Base-by-base conservation (phyloP, 306 rosid species). In the Potentilla sterilis region DNA sequence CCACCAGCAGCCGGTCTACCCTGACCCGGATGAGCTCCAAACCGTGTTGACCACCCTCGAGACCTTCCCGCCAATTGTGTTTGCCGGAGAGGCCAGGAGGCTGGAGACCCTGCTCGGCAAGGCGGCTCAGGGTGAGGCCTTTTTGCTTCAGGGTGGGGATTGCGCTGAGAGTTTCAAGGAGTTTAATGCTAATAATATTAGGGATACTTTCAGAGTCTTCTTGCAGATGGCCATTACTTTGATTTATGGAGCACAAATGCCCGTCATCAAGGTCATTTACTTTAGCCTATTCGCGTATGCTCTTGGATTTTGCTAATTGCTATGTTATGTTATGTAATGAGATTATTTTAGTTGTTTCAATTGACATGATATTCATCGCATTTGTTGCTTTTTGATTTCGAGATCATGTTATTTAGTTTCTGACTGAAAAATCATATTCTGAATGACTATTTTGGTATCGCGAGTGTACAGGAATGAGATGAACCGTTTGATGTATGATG, bases 101-200 rank as follows among this genome's bases (percentile, higher is more conserved):
- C 87, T 83, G 35, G 87, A 83, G 77, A 77, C 68, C 28, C 59
- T 76, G 57, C 84, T 83, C 18, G 87, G 81, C 15, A 81, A 83
- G 81, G 84, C 87, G 22, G 87, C 84, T 8, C 34, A 59, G 48
- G 87, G 87, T 1, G 79, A 83, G 72, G 87, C 87, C 0, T 83
- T 83, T 73, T 40, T 83, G 54, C 87, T 83, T 46, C 87, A 83
- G 24, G 87, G 87, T 0, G 87, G 84, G 42, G 87, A 80, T 46
- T 91, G 92, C 28, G 97, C 97, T 5, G 97, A 91, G 86, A 91
- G 95, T 79, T 91, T 91, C 86, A 89, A 91, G 88, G 97, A 91
- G 76, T 91, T 89, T 68, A 86, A 77, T 80, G 97, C 85, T 40
- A 75, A 64, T 37, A 80, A 84, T 41, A 80, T 77, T 24, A 77